These are phyloP conservation scores for Tetrapisispora taiwanensis DNA, from an alignment of 805 yeast species.

Conservation along the genomic window DNA sequence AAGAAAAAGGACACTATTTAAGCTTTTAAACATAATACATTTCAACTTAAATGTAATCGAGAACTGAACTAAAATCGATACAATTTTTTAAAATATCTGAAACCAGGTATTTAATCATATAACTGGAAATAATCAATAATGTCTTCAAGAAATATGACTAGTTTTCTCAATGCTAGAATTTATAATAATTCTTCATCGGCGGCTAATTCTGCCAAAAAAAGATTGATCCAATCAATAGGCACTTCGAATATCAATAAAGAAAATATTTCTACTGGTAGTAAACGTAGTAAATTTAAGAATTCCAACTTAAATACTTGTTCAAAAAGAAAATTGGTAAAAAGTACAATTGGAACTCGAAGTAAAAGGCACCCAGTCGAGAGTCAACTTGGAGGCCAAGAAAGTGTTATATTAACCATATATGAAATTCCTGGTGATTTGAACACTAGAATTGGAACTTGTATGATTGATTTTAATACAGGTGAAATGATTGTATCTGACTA, in stretches of 20 bases:
- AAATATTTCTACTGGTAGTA: background rate
- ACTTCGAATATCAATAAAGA: background rate
- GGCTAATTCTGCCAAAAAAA: slow-evolving; percentile 4
- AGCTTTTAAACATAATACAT: too few relatives aligned
- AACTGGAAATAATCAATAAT: too few relatives aligned
- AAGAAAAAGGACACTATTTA: too few relatives aligned
- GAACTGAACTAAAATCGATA: too few relatives aligned
- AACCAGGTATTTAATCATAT: too few relatives aligned
- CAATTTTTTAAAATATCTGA: background rate
- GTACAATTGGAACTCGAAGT: background rate
- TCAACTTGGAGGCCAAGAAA: slow-evolving; percentile 1
- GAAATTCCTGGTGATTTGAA: slow-evolving; percentile 21
- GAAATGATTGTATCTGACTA: slow-evolving; percentile 30
- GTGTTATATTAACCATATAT: slow-evolving; percentile 22
- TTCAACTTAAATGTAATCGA: too few relatives aligned
- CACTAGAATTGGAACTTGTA: slow-evolving; percentile 33
- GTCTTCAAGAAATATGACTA: slow-evolving; percentile 10
- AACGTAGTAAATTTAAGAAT: background rate
- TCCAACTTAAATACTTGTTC: too few relatives aligned
- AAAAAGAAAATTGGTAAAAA: too few relatives aligned
- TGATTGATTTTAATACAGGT: slow-evolving; percentile 32
- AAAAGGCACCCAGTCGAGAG: background rate
- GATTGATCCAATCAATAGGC: background rate
- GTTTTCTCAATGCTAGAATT: slow-evolving; percentile 9
- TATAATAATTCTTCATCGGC: slow-evolving; percentile 6